phyloP scores from a whole-genome alignment of 2,329 filamentous ascomycete genomes.

The Aureobasidium zeae region DNA sequence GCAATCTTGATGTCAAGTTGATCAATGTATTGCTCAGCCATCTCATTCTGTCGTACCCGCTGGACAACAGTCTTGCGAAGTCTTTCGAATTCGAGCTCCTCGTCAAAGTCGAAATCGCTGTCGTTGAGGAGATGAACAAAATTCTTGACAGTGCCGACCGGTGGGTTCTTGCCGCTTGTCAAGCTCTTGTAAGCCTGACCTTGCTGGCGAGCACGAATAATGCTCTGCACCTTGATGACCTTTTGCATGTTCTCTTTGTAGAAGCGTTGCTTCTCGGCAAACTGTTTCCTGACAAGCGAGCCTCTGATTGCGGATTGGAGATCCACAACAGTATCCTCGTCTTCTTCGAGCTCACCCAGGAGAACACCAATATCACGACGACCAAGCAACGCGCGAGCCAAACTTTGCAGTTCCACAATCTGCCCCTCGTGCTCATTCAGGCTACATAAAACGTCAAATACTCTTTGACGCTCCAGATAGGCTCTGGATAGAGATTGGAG shows the following conservation, averaged over 20 bases:
- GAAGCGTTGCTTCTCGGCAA: conserved; percentile 76
- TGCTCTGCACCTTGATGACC: conserved; percentile 97
- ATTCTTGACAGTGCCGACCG: conserved; percentile 92
- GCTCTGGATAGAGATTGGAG: conserved; percentile 62
- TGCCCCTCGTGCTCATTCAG: conserved; percentile 60
- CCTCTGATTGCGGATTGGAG: conserved; percentile 68
- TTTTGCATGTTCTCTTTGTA: conserved; percentile 98
- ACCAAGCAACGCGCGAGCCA: conserved; percentile 69
- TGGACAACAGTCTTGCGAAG: conserved; percentile 93
- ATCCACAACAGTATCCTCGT: conserved; percentile 67
- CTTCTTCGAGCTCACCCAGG: conserved; percentile 67
- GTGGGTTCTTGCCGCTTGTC: conserved; percentile 91
- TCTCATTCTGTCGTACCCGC: conserved; percentile 92
- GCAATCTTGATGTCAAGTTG: conserved; percentile 99
- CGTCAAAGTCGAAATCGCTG: conserved; percentile 97
- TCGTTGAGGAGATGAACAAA: conserved; percentile 97
- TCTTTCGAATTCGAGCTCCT: conserved; percentile 93
- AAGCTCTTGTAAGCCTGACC: conserved; percentile 97
- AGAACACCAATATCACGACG: conserved; percentile 64
- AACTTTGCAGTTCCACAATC: conserved; percentile 62
- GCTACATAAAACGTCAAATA: conserved; percentile 55
- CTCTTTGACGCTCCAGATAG: conserved; percentile 52
- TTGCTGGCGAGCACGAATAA: conserved; percentile 87
- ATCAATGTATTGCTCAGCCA: conserved; percentile 95
- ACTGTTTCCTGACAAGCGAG: conserved; percentile 62